Evolutionary conservation across 495 filamentous ascomycete species (phyloP).

Genomic region (Penicillium cinerascens): DNA sequence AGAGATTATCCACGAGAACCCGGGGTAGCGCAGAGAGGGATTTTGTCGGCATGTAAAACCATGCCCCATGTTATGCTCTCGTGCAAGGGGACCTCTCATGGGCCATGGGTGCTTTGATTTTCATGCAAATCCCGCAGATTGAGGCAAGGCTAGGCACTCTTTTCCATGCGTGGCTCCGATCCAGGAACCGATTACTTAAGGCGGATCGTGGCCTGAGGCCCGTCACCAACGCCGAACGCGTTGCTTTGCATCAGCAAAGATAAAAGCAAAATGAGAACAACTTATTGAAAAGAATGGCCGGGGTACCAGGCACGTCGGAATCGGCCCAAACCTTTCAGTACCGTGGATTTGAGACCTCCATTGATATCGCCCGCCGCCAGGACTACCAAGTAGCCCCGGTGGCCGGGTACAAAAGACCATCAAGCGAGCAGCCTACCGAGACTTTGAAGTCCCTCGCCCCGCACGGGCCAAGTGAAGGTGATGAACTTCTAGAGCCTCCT

Average conservation of each 20-base stretch:
- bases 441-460: neutral
- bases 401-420: constrained; percentile 42
- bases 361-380: constrained; percentile 43
- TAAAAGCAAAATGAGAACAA: neutral
- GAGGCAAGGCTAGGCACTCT: neutral
- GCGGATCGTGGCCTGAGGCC: constrained; percentile 4
- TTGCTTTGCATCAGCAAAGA: constrained; percentile 1
- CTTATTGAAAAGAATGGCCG: neutral
- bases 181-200: constrained; percentile 7
- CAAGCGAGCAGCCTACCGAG: constrained; percentile 4
- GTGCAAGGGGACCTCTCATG: constrained; percentile 1
- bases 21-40: neutral
- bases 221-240: neutral
- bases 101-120: neutral
- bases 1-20: neutral
- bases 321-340: constrained; percentile 31
- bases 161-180: neutral
- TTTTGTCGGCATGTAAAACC: neutral
- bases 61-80: neutral
- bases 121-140: neutral
- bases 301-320: constrained; percentile 24
- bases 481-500: constrained; percentile 19
- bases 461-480: constrained; percentile 7
- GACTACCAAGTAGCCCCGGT: constrained; percentile 35
- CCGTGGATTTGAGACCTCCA: constrained; percentile 44